phyloP scores from a whole-genome alignment of 345 rosid genomes.

The Citropsis articulata region DNA sequence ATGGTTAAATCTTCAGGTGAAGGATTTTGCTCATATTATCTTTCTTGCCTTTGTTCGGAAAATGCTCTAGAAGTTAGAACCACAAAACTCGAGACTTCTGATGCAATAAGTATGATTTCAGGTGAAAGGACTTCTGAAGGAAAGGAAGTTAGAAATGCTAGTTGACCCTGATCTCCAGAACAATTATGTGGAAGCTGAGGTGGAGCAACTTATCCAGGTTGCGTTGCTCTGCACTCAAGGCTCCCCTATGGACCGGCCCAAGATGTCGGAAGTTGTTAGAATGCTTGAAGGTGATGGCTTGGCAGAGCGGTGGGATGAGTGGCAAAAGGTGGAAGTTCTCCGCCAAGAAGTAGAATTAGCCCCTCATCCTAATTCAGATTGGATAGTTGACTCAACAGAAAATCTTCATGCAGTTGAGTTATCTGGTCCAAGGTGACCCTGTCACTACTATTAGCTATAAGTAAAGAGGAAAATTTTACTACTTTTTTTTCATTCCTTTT shows the following conservation, averaged over 20 bases:
- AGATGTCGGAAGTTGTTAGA: constrained; percentile 94
- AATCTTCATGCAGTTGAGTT: constrained; percentile 90
- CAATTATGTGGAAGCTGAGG: constrained; percentile 68
- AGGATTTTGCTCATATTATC: background rate
- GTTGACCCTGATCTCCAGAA: constrained; percentile 90
- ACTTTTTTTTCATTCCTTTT: constrained; percentile 18
- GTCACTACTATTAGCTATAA: constrained; percentile 27
- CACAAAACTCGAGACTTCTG: background rate
- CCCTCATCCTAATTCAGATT: constrained; percentile 73
- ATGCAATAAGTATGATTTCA: constrained; percentile 20
- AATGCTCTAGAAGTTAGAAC: background rate
- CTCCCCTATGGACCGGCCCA: constrained; percentile 86
- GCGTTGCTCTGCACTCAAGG: constrained; percentile 94
- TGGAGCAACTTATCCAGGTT: constrained; percentile 92
- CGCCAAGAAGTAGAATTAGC: constrained; percentile 78
- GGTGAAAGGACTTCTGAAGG: constrained; percentile 96
- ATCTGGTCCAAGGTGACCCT: constrained; percentile 85
- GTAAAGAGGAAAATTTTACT: constrained; percentile 26
- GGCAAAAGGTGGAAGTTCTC: constrained; percentile 92
- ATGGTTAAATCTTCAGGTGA: background rate
- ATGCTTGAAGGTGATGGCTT: constrained; percentile 98
- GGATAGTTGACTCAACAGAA: constrained; percentile 90
- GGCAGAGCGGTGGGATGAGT: constrained; percentile 93
- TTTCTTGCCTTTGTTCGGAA: background rate
- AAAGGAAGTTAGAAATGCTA: constrained; percentile 86